phyloP scores from a whole-genome alignment of 305 asterid species.

The Salvia sclarea region DNA sequence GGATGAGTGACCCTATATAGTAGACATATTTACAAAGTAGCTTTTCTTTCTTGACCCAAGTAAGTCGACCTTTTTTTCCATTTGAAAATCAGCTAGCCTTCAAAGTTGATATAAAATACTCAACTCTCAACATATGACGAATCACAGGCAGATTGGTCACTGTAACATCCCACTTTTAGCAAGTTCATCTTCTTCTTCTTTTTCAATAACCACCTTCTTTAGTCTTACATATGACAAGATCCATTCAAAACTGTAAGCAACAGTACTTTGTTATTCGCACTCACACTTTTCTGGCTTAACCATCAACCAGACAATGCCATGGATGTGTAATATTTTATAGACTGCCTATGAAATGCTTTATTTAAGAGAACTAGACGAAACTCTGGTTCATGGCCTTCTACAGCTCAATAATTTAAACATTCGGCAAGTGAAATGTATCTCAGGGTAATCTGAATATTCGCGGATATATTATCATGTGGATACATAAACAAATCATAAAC shows the following conservation, averaged over 20 bases:
- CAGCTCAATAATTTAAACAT: background rate
- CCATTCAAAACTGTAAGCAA: background rate
- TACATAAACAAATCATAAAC: constrained; percentile 3
- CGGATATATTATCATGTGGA: background rate
- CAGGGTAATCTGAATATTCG: background rate
- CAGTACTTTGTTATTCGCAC: background rate
- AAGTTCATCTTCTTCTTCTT: background rate
- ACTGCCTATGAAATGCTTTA: constrained; percentile 9
- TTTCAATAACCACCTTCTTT: background rate
- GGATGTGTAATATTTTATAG: constrained; percentile 6
- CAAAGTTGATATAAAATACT: too few species aligned
- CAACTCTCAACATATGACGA: too few species aligned
- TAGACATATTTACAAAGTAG: too few species aligned
- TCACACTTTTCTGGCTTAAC: background rate
- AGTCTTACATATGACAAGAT: background rate
- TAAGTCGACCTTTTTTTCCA: too few species aligned
- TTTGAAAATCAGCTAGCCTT: too few species aligned
- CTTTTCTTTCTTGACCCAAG: too few species aligned
- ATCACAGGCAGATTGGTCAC: too few species aligned
- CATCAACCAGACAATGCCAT: background rate
- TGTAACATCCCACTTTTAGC: too few species aligned
- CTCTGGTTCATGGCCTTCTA: background rate
- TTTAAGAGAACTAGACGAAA: constrained; percentile 1
- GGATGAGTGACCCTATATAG: too few species aligned
- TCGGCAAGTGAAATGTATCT: background rate